Evolutionary conservation across 345 rosid species (phyloP), one percentile per base, ranked within the genome.

Genomic region (Chamaenerion angustifolium): DNA sequence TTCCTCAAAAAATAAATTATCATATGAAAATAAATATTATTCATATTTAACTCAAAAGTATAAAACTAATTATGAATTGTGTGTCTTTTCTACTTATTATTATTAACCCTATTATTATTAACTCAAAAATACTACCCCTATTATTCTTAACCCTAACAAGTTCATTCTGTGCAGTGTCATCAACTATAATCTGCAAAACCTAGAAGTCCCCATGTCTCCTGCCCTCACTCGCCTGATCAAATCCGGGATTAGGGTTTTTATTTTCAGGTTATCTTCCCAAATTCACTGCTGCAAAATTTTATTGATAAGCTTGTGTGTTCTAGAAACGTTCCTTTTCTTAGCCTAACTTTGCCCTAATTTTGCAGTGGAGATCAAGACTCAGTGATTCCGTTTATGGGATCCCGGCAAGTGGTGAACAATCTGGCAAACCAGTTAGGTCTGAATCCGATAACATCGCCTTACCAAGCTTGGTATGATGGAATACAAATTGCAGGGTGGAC

Each of bases 401-500:
- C 65, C 3, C 54, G 77, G 53, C 52, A 25, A 8, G 40, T 71
- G 21, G 59, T 68, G 10, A 45, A 65, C 7, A 17, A 50, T 19
- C 55, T 75, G 19, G 74, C 74, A 0, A 52, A 19, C 25, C 60
- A 60, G 57, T 45, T 51, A n/a, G 44, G 63, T 48, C 54, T 59
- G 54, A 64, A 65, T 4, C 56, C 68, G 10, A 64, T 76, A 8
- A 62, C 74, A 0, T 64, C 56, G 58, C 67, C 71, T 7, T 76
- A 76, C 46, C 58, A 68, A 52, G 58, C 63, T 15, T 72, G 76
- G 81, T 64, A 72, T 6, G 58, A 19, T 6, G 19, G 45, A 23
- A 52, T 6, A 1, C 67, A 72, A 78, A 69, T 63, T 51, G 74
- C 47, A 44, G 78, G 78, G 43, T 70, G 75, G 71, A 72, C 71